phyloP scores from a whole-genome alignment of 2,329 filamentous ascomycete genomes.

The Aspergillus calidoustus region DNA sequence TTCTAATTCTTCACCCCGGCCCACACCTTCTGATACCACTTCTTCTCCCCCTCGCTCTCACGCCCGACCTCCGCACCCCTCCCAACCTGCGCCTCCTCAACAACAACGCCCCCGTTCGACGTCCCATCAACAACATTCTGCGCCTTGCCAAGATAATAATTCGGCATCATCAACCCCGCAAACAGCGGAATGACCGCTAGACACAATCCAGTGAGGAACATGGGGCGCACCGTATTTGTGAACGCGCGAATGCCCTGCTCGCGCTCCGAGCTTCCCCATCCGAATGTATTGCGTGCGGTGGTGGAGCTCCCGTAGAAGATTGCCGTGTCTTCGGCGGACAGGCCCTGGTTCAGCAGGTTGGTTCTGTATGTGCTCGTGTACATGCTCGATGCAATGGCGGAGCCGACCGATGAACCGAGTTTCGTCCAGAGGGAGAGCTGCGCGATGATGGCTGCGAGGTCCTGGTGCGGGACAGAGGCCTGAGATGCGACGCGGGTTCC shows the following conservation, averaged over 20 bases:
- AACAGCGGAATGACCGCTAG: background rate
- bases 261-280: background rate
- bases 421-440: slow-evolving; percentile 46
- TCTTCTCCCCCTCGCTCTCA: background rate
- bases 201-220: background rate
- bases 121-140: slow-evolving; percentile 1
- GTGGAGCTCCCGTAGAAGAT: background rate
- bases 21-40: background rate
- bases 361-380: slow-evolving; percentile 33
- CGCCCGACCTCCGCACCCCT: background rate
- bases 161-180: background rate
- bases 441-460: slow-evolving; percentile 46
- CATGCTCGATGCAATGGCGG: slow-evolving; percentile 44
- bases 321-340: background rate
- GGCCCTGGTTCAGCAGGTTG: background rate
- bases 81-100: background rate
- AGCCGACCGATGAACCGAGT: slow-evolving; percentile 46
- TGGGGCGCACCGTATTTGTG: background rate
- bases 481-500: slow-evolving; percentile 48
- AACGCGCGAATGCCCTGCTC: background rate
- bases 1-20: background rate
- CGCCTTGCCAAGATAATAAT: background rate
- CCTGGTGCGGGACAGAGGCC: slow-evolving; percentile 50
- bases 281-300: background rate
- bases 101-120: background rate